Conservation (phyloP, 192 early-diverging fungal species). For the Borealophlyctis nickersoniae region DNA sequence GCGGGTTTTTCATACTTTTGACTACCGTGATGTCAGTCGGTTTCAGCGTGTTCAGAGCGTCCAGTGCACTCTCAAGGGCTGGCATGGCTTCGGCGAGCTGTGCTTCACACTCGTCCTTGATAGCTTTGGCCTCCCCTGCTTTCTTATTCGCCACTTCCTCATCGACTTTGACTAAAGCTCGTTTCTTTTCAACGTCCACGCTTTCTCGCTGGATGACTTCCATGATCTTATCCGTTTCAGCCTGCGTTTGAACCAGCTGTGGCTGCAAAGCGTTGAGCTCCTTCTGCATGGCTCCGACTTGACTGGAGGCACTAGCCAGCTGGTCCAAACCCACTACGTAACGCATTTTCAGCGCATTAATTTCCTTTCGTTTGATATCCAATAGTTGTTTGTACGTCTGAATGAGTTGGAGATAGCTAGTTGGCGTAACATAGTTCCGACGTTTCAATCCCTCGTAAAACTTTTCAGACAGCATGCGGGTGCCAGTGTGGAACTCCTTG, state of each 20-base stretch:
- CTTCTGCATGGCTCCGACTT: conserved; percentile 56
- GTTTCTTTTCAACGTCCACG: conserved; percentile 56
- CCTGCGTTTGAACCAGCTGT: conserved; percentile 52
- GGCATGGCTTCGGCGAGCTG: conserved; percentile 59
- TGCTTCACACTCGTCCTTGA: conserved; percentile 62
- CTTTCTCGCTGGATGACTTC: conserved; percentile 50
- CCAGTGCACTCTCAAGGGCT: conserved; percentile 52
- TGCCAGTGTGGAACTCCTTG: conserved; percentile 54
- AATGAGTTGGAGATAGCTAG: conserved; percentile 57
- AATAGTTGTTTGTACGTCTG: conserved; percentile 57
- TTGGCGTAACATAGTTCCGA: conserved; percentile 61
- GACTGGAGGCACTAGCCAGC: conserved; percentile 47
- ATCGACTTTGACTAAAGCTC: conserved; percentile 54
- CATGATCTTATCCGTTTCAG: conserved; percentile 57
- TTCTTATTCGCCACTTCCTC: conserved; percentile 58
- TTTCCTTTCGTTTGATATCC: conserved; percentile 48
- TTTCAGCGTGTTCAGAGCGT: conserved; percentile 58
- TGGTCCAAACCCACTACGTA: conserved; percentile 58
- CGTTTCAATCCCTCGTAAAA: conserved; percentile 46
- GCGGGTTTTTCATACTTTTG: conserved; percentile 61
- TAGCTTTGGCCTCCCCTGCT: conserved; percentile 56
- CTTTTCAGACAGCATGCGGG: conserved; percentile 43
- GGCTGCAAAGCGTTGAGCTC: conserved; percentile 56
- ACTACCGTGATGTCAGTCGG: conserved; percentile 55
- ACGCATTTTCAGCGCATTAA: conserved; percentile 44